A percentile compares a stretch with the other conserved stretches of the same genome.
phyloP scores from a whole-genome alignment of 495 filamentous ascomycete genomes.

The Cenococcum geophilum region DNA sequence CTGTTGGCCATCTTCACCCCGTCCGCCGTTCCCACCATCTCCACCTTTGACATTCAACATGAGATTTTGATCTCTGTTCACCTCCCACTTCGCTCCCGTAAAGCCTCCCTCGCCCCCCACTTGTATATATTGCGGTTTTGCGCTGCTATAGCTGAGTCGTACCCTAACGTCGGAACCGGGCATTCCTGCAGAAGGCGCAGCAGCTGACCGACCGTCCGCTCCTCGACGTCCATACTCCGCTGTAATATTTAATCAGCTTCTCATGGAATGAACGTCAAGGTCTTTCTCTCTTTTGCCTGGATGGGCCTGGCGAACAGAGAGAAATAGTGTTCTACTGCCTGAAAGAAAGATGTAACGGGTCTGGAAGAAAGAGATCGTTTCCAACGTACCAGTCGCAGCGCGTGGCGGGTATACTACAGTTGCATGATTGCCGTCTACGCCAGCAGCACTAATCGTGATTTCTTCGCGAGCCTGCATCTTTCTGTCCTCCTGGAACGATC shows the following conservation, averaged over 20 bases:
- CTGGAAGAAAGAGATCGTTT: neutral
- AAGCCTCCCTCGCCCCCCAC: slow-evolving; percentile 23
- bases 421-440: neutral
- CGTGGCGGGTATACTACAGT: neutral
- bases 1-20: slow-evolving; percentile 37
- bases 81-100: slow-evolving; percentile 31
- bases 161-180: slow-evolving; percentile 15
- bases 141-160: slow-evolving; percentile 16
- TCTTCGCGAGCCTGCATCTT: slow-evolving; percentile 1
- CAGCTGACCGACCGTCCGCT: slow-evolving; percentile 11
- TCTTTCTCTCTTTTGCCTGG: too few species aligned
- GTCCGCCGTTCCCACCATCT: slow-evolving; percentile 37
- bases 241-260: neutral
- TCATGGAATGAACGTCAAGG: neutral
- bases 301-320: too few species aligned
- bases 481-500: neutral
- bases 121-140: slow-evolving; percentile 15
- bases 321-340: too few species aligned
- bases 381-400: neutral
- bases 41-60: slow-evolving; percentile 35
- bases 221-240: slow-evolving; percentile 7
- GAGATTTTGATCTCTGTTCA: slow-evolving; percentile 28
- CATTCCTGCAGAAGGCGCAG: slow-evolving; percentile 6
- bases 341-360: neutral
- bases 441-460: neutral